A percentile compares a stretch with the other conserved stretches of the same genome.
Evolutionary conservation across 257 asterid genomes (phyloP).

Genomic region (Solanum verrucosum): DNA sequence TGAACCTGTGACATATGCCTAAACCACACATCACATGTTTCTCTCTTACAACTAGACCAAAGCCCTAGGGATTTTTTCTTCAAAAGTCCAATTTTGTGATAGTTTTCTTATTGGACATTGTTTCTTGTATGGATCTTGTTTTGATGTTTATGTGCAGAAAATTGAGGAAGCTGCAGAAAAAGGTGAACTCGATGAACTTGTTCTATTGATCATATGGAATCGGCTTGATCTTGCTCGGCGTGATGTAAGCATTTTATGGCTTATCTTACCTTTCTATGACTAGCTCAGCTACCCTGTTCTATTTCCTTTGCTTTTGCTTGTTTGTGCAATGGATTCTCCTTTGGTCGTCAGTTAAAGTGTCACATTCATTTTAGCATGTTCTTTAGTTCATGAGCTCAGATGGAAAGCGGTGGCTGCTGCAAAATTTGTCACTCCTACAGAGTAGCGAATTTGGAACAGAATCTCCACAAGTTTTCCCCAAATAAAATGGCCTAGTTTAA

Average conservation of each 20-base stretch:
- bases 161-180: slow-evolving; percentile 94
- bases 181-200: slow-evolving; percentile 80
- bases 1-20: not conserved
- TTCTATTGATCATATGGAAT: slow-evolving; percentile 81
- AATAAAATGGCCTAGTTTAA: not conserved
- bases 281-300: not conserved
- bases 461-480: not conserved
- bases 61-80: not conserved
- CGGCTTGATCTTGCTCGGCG: slow-evolving; percentile 96
- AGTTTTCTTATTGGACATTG: not conserved
- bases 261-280: not conserved
- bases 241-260: slow-evolving; percentile 52
- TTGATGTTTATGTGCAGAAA: slow-evolving; percentile 45
- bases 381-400: not conserved
- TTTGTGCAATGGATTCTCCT: not conserved
- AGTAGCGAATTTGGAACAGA: not conserved
- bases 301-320: not conserved
- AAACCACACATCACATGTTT: not conserved
- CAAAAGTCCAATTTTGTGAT: not conserved
- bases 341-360: not conserved
- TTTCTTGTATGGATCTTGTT: not conserved
- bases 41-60: not conserved
- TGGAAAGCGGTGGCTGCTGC: not conserved
- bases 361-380: not conserved
- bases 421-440: not conserved